These are phyloP conservation scores for Cyclotella baltica DNA, from an alignment of 108 stramenopile genomes.

Conservation along the genomic window DNA sequence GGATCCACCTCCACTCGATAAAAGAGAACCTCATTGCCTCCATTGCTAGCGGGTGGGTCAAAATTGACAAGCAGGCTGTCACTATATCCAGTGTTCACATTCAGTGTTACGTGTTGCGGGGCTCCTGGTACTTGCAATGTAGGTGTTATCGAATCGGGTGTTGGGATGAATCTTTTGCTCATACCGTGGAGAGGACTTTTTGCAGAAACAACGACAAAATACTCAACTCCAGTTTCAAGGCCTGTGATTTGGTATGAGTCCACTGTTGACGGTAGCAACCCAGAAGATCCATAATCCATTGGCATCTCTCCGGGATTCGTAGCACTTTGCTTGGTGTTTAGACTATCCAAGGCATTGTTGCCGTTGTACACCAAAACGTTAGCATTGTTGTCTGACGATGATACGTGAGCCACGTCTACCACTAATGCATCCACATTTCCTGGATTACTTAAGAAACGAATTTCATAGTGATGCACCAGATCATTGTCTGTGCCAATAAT, in stretches of 20 bases:
- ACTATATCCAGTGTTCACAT: conserved; percentile 69
- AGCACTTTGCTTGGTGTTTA: conserved; percentile 45
- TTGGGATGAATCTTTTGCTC: conserved; percentile 52
- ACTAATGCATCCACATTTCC: conserved; percentile 66
- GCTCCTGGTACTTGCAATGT: conserved; percentile 69
- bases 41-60: conserved; percentile 63
- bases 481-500: conserved; percentile 31
- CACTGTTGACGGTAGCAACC: conserved; percentile 44
- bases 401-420: conserved; percentile 56
- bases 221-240: conserved; percentile 70
- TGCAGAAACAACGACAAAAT: conserved; percentile 77
- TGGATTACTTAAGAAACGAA: conserved; percentile 62
- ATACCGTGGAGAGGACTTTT: conserved; percentile 70
- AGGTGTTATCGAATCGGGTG: conserved; percentile 50
- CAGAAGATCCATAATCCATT: conserved; percentile 58
- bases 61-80: conserved; percentile 65
- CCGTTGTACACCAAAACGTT: conserved; percentile 64
- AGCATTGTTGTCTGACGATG: conserved; percentile 46
- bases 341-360: conserved; percentile 61
- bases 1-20: conserved; percentile 88
- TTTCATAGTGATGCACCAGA: conserved; percentile 56
- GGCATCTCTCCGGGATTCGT: conserved; percentile 74
- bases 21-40: conserved; percentile 69
- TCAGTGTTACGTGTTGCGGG: conserved; percentile 64
- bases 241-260: conserved; percentile 62